Evolutionary conservation across 2,329 filamentous ascomycete genomes (phyloP), one percentile per base, ranked within the genome.

Genomic region (Colletotrichum noveboracense): DNA sequence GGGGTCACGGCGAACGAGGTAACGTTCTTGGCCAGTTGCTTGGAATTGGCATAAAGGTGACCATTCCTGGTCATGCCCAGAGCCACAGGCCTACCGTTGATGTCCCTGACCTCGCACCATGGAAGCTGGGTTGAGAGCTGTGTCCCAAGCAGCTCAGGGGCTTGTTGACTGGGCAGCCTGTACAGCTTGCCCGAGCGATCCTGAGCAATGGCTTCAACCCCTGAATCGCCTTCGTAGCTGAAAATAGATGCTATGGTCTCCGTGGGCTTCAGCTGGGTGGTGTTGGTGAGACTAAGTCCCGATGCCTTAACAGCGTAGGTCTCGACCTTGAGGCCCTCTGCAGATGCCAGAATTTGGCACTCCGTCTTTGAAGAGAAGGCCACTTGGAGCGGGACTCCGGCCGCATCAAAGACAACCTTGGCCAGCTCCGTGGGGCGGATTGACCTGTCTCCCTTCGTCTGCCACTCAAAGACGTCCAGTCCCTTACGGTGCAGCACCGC

Each of bases 1-100:
- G 93, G 88, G 0, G 96, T 98, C 30, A 96, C 86, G 7, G 96
- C 83, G 80, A 98, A 98, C 0, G 97, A 99, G 0, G 96, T 98
- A 84, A 96, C 98, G 79, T 97, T 98, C 83, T 94, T 95, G 16
- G 93, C 91, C 60, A 98, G 86, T 7, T 94, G 87, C 18, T 90
- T 91, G 5, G 93, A 92, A 81, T 96, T 94, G 55, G 94, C 95
- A 82, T 94, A 97, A 1, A 99, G 87, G 70, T 93, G 89, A 0
- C 97, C 97, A 71, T 92, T 94, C 64, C 91, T 90, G 5, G 95
- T 94, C 77, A 98, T 86, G 3, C 95, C 94, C 80, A 91, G 86
- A 4, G 86, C 87, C 5, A 90, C 83, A n/a, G 48, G 67, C 36
- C 30, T 55, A 14, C 60, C 75, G 9, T 71, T 71, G 26, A 78